These are phyloP conservation scores for Fraxinus cuspidata DNA, from an alignment of 257 asterid species.

Conservation along the genomic window DNA sequence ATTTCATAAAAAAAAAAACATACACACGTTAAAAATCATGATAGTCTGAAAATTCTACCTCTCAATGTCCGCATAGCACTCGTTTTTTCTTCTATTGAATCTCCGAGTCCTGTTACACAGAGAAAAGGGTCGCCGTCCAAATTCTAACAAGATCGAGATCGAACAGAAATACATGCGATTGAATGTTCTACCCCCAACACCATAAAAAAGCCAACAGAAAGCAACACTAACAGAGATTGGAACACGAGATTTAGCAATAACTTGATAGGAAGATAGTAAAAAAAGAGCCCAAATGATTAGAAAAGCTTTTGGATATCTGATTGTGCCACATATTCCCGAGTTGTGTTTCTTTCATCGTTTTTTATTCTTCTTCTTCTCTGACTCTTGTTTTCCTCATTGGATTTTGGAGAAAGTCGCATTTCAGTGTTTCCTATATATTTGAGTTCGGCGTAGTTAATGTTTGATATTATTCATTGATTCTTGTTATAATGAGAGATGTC, in stretches of 20 bases:
- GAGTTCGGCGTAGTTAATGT: too few species aligned
- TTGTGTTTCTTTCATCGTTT: not conserved
- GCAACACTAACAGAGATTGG: slow-evolving; percentile 67
- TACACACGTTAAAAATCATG: not conserved
- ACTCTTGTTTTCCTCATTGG: not conserved
- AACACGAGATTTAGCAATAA: slow-evolving; percentile 64
- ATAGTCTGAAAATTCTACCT: slow-evolving; percentile 41
- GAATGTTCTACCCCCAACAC: not conserved
- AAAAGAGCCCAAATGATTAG: slow-evolving; percentile 30
- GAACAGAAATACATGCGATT: not conserved
- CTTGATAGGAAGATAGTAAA: slow-evolving; percentile 36
- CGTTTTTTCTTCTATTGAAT: slow-evolving; percentile 65
- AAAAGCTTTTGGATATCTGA: not conserved
- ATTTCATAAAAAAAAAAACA: not conserved
- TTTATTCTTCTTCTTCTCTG: not conserved
- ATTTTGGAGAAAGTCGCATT: not conserved
- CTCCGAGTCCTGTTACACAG: slow-evolving; percentile 59
- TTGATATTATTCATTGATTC: too few species aligned
- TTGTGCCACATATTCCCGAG: not conserved
- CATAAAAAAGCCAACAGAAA: not conserved
- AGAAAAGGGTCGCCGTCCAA: not conserved
- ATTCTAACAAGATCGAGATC: not conserved
- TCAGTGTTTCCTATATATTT: too few species aligned
- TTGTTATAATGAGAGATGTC: too few species aligned
- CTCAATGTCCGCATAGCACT: slow-evolving; percentile 82